Evolutionary conservation across 2,329 filamentous ascomycete genomes (phyloP).

Genomic region (Diaporthe caulivora): DNA sequence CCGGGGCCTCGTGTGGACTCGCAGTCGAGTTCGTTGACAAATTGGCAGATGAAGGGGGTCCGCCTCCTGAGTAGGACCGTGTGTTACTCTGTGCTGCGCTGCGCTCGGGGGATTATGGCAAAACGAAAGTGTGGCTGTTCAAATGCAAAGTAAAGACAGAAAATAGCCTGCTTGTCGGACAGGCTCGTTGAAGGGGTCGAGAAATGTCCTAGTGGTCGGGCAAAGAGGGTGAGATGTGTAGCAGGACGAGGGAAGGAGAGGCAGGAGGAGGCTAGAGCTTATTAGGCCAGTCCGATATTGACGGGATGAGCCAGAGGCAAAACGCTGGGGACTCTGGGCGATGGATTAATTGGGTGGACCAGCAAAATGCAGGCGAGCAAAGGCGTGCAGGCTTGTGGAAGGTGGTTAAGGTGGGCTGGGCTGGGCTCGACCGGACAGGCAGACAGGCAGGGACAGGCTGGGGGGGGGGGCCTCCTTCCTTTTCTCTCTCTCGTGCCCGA

Average conservation of each 20-base stretch:
- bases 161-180: slow-evolving; percentile 8
- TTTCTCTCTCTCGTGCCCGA: slow-evolving; percentile 23
- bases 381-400: slow-evolving; percentile 18
- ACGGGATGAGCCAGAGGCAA: slow-evolving; percentile 22
- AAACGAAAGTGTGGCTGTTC: slow-evolving; percentile 18
- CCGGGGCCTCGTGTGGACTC: neutral
- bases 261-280: slow-evolving; percentile 23
- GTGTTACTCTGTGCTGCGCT: neutral
- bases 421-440: no score
- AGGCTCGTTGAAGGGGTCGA: slow-evolving; percentile 5
- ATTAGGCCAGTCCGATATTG: slow-evolving; percentile 28
- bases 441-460: slow-evolving; percentile 1
- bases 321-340: slow-evolving; percentile 21
- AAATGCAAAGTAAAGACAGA: slow-evolving; percentile 27
- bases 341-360: slow-evolving; percentile 20
- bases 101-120: no score
- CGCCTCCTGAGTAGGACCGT: slow-evolving; percentile 7
- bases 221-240: neutral
- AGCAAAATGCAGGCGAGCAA: neutral
- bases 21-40: neutral
- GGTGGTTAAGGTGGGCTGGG: slow-evolving; percentile 25
- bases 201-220: neutral
- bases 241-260: slow-evolving; percentile 1
- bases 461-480: slow-evolving; percentile 17
- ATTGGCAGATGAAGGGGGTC: neutral